Evolutionary conservation across 2,329 filamentous ascomycete genomes (phyloP).

Genomic region (Monosporascus sp.): DNA sequence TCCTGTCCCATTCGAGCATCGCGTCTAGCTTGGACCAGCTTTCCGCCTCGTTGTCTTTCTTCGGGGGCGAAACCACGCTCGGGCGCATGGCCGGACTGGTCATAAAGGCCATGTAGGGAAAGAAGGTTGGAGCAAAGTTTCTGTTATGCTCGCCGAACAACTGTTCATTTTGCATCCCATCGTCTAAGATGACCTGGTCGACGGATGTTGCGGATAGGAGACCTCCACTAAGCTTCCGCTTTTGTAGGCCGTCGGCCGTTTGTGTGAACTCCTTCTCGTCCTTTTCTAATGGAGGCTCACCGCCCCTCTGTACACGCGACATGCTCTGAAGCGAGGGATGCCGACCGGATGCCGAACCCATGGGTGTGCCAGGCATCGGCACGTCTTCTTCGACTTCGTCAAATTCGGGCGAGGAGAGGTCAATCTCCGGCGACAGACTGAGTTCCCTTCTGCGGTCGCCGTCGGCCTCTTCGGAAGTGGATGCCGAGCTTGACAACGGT

Average conservation of each 20-base stretch:
- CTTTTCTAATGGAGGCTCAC: slow-evolving; percentile 83
- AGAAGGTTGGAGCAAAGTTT: slow-evolving; percentile 26
- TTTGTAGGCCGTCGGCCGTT: slow-evolving; percentile 80
- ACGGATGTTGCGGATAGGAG: slow-evolving; percentile 30
- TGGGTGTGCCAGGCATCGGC: slow-evolving; percentile 56
- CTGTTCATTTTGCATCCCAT: slow-evolving; percentile 43
- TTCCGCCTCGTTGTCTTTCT: slow-evolving; percentile 36
- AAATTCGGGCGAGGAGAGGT: slow-evolving; percentile 81
- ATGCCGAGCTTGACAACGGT: slow-evolving; percentile 68
- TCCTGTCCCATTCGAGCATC: slow-evolving; percentile 58
- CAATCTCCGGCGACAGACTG: slow-evolving; percentile 89
- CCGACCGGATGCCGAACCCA: slow-evolving; percentile 45
- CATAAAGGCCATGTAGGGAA: slow-evolving; percentile 39
- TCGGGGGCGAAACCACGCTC: slow-evolving; percentile 37
- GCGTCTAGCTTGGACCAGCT: slow-evolving; percentile 40
- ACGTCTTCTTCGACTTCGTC: slow-evolving; percentile 65
- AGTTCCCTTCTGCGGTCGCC: slow-evolving; percentile 62
- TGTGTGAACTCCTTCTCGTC: slow-evolving; percentile 97
- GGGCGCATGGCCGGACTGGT: slow-evolving; percentile 54
- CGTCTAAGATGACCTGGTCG: slow-evolving; percentile 35
- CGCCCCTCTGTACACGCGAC: slow-evolving; percentile 62
- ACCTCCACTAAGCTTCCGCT: slow-evolving; percentile 52
- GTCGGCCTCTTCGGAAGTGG: slow-evolving; percentile 68
- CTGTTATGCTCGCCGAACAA: slow-evolving; percentile 45
- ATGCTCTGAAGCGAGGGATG: slow-evolving; percentile 34